These are phyloP conservation scores for Volvox reticuliferus DNA, from an alignment of 139 green algal genomes.

Conservation along the genomic window DNA sequence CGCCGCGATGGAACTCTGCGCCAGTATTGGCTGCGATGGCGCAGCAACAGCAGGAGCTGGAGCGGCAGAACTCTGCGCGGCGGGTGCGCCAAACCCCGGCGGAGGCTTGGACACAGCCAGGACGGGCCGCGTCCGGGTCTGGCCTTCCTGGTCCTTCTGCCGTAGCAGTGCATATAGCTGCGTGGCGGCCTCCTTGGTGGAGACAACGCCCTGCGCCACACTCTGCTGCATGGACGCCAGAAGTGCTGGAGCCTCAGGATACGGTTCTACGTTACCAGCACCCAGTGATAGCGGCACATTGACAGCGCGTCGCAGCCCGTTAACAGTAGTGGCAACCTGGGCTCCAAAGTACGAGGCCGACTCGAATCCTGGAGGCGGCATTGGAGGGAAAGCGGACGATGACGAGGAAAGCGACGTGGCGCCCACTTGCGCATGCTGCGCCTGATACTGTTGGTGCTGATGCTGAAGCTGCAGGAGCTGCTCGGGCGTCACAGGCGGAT, in stretches of 20 bases:
- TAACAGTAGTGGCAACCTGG: conserved; percentile 55
- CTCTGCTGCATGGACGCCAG: conserved; percentile 57
- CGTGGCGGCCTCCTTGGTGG: conserved; percentile 56
- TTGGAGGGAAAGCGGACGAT: conserved; percentile 7
- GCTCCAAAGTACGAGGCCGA: conserved; percentile 40
- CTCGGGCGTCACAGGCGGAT: conserved; percentile 48
- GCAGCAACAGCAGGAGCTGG: not conserved
- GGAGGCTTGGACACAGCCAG: conserved; percentile 24
- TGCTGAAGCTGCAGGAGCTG: conserved; percentile 49
- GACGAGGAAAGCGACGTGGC: conserved; percentile 1
- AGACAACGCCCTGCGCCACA: conserved; percentile 51
- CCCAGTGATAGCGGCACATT: conserved; percentile 56
- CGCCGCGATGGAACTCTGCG: not conserved
- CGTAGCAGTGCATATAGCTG: conserved; percentile 62
- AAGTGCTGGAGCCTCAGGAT: conserved; percentile 56
- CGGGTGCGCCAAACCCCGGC: conserved; percentile 27
- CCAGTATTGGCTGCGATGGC: not conserved
- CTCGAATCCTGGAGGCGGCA: conserved; percentile 28
- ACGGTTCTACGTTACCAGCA: conserved; percentile 27
- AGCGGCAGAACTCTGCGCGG: not conserved
- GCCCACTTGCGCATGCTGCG: not conserved
- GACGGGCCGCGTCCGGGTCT: not conserved
- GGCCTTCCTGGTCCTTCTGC: conserved; percentile 53
- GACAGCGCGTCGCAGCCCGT: conserved; percentile 56
- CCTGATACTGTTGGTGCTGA: conserved; percentile 49